Evolutionary conservation across 305 asterid genomes (phyloP).

Genomic region (Solanum hybrid): DNA sequence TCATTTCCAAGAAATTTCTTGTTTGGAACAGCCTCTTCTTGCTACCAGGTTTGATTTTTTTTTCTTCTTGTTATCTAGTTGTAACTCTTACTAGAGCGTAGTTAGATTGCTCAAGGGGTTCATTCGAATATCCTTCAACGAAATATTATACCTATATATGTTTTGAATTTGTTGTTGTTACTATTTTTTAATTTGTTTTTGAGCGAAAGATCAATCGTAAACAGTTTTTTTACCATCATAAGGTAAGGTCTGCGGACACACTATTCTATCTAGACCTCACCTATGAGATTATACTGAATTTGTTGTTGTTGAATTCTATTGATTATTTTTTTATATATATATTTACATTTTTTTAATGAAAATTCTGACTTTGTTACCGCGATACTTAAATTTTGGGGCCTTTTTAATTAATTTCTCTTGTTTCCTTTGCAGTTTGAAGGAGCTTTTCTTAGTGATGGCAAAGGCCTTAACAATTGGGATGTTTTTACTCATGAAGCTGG

Average conservation of each 20-base stretch:
- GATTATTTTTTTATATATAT: not conserved
- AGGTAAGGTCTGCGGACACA: not conserved
- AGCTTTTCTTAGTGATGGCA: slow-evolving; percentile 43
- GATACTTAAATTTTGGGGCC: not conserved
- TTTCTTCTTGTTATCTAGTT: not conserved
- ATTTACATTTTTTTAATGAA: not conserved
- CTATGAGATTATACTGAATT: not conserved
- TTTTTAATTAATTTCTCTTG: not conserved
- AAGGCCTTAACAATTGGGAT: slow-evolving; percentile 68
- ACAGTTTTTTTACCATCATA: not conserved
- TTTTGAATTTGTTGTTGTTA: not conserved
- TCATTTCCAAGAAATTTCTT: slow-evolving; percentile 3
- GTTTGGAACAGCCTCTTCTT: slow-evolving; percentile 15
- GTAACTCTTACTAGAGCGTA: not conserved
- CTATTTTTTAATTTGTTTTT: no score
- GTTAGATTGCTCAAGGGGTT: not conserved
- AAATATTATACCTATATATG: not conserved
- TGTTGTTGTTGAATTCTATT: not conserved
- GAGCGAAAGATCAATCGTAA: not conserved
- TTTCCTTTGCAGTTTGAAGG: slow-evolving; percentile 48
- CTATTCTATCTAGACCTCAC: not conserved
- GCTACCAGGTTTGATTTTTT: not conserved
- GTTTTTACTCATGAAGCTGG: slow-evolving; percentile 40
- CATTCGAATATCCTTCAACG: not conserved
- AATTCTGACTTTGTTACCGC: no score